Base-by-base conservation (phyloP, 352 stramenopile species). In the Globisporangium spinosum region DNA sequence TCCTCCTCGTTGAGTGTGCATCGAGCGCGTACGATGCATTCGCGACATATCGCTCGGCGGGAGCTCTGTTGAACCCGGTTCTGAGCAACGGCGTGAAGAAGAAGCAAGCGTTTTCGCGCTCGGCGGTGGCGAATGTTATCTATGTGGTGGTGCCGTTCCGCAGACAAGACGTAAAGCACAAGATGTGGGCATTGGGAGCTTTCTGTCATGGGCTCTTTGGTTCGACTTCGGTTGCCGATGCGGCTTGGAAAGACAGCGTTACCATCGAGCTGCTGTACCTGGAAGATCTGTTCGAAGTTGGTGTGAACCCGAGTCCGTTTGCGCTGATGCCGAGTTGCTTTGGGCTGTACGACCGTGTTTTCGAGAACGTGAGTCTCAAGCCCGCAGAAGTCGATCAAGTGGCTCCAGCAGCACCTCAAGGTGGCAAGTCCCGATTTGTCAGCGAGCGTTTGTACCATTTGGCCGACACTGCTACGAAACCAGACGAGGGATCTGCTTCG, bases 111-210 rank as follows among this genome's bases (percentile, higher is more conserved):
- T 91, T 90, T 62, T 82, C 81, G 17, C 72, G 83, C 51, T 89
- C 78, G 17, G 73, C 83, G 7, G 82, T 90, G 13, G 78, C 77
- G 25, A 90, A 78, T 54, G 83, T 93, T 15, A 75, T 93, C 32
- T 92, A 87, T 58, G 49, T 93, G n/a, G 82, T 91, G 0, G 82
- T 83, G 1, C 85, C 85, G 2, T 83, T 91, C 53, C 78, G 82
- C 5, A 73, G 82, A 40, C 75, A 72, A 13, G 83, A 93, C 64
- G 72, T 91, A 17, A 89, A 85, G 64, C 85, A 93, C 69, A 89
- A 89, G 62, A 77, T 85, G 70, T 93, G 85, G 85, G 60, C 75
- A 6, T 65, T 93, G 6, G 85, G 85, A 13, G 82, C 85, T 9
- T 89, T 93, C 53, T 76, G 74, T 4, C 77, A 70, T 1, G 85